Conservation (phyloP, 1,139 yeast species). For the Saccharomycopsis crataegensis region DNA sequence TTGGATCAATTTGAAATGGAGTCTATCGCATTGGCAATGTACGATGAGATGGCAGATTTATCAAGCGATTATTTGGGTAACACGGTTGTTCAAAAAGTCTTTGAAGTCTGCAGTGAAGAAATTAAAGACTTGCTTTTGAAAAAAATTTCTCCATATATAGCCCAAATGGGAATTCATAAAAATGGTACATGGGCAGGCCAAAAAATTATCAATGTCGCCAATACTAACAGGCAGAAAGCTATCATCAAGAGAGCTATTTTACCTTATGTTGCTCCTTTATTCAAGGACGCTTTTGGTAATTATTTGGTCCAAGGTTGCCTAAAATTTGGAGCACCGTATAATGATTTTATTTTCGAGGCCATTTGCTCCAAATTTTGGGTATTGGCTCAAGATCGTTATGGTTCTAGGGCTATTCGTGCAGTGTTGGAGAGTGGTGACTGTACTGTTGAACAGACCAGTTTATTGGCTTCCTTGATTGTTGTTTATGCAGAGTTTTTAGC, state of each 20-base stretch:
- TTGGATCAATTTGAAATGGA: constrained; percentile 56
- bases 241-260: constrained; percentile 63
- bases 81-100: constrained; percentile 88
- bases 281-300: constrained; percentile 94
- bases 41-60: constrained; percentile 83
- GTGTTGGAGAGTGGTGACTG: constrained; percentile 73
- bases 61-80: constrained; percentile 93
- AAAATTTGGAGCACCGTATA: constrained; percentile 82
- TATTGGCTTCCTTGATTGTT: constrained; percentile 76
- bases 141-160: constrained; percentile 69
- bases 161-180: constrained; percentile 92
- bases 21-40: constrained; percentile 75
- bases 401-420: constrained; percentile 91
- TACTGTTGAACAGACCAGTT: constrained; percentile 58
- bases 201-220: constrained; percentile 76
- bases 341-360: constrained; percentile 83
- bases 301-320: constrained; percentile 93
- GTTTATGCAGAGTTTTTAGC: constrained; percentile 75
- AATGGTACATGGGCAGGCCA: constrained; percentile 99
- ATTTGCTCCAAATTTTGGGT: constrained; percentile 73
- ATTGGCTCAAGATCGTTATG: constrained; percentile 84
- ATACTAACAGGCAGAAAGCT: constrained; percentile 60
- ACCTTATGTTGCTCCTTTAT: constrained; percentile 78
- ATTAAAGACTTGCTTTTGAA: constrained; percentile 78
- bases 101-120: constrained; percentile 62